Evolutionary conservation across 345 rosid species (phyloP).

Genomic region (Gossypium stocksii): DNA sequence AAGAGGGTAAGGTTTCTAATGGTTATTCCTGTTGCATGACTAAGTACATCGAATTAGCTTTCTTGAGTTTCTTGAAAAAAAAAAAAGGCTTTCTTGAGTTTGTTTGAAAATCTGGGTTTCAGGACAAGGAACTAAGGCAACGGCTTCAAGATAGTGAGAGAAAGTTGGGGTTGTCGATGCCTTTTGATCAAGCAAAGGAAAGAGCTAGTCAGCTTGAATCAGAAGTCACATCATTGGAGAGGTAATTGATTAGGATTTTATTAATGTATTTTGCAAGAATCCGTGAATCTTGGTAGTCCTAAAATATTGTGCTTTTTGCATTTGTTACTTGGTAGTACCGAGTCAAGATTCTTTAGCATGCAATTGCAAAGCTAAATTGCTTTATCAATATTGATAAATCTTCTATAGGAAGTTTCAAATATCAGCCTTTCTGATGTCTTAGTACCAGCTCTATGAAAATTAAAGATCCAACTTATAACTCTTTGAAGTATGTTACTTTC

Average conservation of each 20-base stretch:
- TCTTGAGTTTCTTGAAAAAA: slow-evolving; percentile 14
- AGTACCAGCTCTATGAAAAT: background rate
- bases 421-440: background rate
- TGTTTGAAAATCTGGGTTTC: slow-evolving; percentile 20
- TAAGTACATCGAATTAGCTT: slow-evolving; percentile 1
- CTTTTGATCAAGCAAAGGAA: slow-evolving; percentile 63
- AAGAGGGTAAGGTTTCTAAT: slow-evolving; percentile 49
- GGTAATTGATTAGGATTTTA: slow-evolving; percentile 34
- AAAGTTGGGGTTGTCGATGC: slow-evolving; percentile 90
- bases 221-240: slow-evolving; percentile 75
- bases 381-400: background rate
- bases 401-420: background rate
- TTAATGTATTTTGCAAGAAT: background rate
- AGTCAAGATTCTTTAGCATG: background rate
- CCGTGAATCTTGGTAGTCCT: background rate
- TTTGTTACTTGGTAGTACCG: background rate
- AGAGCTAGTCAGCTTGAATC: slow-evolving; percentile 77
- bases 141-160: slow-evolving; percentile 81
- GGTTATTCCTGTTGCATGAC: background rate
- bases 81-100: background rate
- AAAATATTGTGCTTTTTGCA: background rate
- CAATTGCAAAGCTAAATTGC: background rate
- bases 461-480: background rate
- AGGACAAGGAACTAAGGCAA: slow-evolving; percentile 82
- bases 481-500: background rate